Evolutionary conservation across 805 yeast genomes (phyloP), one percentile per base, ranked within the genome.

Genomic region (Ogataea dorogensis): DNA sequence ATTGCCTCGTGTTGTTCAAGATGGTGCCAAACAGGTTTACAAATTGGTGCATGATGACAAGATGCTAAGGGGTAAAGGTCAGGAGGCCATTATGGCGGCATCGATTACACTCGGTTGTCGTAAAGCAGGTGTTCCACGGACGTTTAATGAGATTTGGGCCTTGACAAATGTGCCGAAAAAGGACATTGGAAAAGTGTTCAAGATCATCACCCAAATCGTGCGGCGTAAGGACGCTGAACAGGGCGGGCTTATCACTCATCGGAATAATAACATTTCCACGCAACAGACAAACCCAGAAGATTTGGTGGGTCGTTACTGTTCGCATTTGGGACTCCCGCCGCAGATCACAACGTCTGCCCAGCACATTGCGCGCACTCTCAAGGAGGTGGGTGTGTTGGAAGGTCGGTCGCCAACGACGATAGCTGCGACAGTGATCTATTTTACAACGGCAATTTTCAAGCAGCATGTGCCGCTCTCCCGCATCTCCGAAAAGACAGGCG

Each of bases 381-480:
- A 86, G 56, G 95, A 86, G 44, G 81, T 83, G 44, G 96, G 97
- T 38, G 94, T 91, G 24, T 71, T 93, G 54, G 97, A 95, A 12
- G 98, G 98, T 52, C 76, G 96, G 49, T 86, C 96, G 3, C 98
- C 98, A 18, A 89, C 89, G 36, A 91, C 98, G 23, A 87, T 93
- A 55, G 97, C 98, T 0, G 98, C 98, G 6, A 94, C 97, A 1
- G 95, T 93, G 5, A 91, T 93, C 31, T 93, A 91, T 64, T 81
- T 93, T 85, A 86, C 96, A 5, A 84, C 91, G 4, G 67, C 86
- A n/a, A 65, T 93, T n/a, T 89, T 89, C 58, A 84, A 84, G 28
- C 80, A 81, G 22, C 83, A 79, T 33, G 68, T 86, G 23, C 69
- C 84, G 3, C 89, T 96, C 0, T 65, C 82, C 2, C 83, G 78